Evolutionary conservation across 2,329 filamentous ascomycete species (phyloP).

Genomic region (Claviceps sp.): DNA sequence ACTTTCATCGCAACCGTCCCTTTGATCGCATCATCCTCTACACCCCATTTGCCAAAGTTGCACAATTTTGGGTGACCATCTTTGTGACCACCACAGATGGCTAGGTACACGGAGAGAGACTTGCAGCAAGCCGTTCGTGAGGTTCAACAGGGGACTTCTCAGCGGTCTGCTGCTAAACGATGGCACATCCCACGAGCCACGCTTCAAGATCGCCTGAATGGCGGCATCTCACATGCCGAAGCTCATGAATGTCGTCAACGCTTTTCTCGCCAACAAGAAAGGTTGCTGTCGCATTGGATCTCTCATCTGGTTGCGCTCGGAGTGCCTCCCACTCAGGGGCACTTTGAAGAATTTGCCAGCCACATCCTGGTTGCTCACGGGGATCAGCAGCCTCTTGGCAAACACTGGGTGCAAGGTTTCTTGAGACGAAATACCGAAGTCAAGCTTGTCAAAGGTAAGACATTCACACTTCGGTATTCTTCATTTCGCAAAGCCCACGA

Average conservation of each 20-base stretch:
- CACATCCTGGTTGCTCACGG: conserved; percentile 7
- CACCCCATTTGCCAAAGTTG: background rate
- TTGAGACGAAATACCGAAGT: conserved; percentile 7
- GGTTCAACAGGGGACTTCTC: conserved; percentile 8
- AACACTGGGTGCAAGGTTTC: conserved; percentile 8
- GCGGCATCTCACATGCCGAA: conserved; percentile 8
- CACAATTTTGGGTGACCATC: background rate
- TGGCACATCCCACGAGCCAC: conserved; percentile 8
- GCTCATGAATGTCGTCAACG: conserved; percentile 8
- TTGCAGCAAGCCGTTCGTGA: conserved; percentile 8
- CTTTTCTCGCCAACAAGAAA: conserved; percentile 8
- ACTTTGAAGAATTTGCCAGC: conserved; percentile 7
- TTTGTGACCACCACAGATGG: conserved; percentile 4
- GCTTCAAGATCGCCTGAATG: conserved; percentile 7
- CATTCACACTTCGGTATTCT: background rate
- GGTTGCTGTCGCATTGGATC: conserved; percentile 6
- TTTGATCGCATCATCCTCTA: background rate
- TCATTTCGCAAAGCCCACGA: background rate
- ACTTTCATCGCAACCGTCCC: background rate
- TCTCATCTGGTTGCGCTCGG: conserved; percentile 6
- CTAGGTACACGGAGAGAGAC: conserved; percentile 8
- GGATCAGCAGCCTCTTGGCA: conserved; percentile 6
- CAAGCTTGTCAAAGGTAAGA: conserved; percentile 8
- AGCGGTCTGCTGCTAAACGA: conserved; percentile 7
- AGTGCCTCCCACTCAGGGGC: conserved; percentile 6